Conservation (phyloP, 2,329 filamentous ascomycete species). For the Lizonia empirigonia region DNA sequence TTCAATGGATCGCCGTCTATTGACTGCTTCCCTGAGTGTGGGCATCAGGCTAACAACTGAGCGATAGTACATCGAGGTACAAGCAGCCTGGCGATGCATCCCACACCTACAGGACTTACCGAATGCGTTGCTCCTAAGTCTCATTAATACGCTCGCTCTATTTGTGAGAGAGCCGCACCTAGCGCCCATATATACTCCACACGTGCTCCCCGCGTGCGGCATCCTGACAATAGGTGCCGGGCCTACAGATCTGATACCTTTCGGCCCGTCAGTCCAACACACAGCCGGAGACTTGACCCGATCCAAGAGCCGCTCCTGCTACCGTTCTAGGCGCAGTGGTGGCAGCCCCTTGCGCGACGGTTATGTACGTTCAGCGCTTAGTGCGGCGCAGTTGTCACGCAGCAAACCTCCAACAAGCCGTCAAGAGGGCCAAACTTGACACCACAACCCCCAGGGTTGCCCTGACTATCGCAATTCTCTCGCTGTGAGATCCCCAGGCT, state of each 20-base stretch:
- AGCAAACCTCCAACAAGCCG: background rate
- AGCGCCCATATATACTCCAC: background rate
- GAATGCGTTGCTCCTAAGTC: background rate
- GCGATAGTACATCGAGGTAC: background rate
- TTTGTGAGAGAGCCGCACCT: background rate
- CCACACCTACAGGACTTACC: background rate
- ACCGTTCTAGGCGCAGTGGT: background rate
- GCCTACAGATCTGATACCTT: background rate
- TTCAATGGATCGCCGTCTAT: background rate
- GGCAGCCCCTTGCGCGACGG: constrained; percentile 12
- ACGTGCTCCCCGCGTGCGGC: too few species aligned
- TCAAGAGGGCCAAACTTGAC: background rate
- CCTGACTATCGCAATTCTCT: background rate
- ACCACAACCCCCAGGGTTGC: constrained; percentile 1
- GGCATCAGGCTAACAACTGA: background rate
- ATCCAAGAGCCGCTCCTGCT: background rate
- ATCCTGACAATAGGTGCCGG: background rate
- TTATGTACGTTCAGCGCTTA: constrained; percentile 15
- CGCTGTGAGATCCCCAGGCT: background rate
- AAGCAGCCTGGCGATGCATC: background rate
- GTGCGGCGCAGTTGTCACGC: constrained; percentile 14
- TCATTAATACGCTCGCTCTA: background rate
- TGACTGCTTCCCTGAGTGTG: background rate
- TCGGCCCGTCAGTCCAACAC: constrained; percentile 5
- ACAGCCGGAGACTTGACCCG: background rate